A percentile compares a stretch with the other conserved stretches of the same genome.
These are phyloP conservation scores for Saccharomyces jurei DNA, from an alignment of 805 yeast genomes.

Conservation along the genomic window DNA sequence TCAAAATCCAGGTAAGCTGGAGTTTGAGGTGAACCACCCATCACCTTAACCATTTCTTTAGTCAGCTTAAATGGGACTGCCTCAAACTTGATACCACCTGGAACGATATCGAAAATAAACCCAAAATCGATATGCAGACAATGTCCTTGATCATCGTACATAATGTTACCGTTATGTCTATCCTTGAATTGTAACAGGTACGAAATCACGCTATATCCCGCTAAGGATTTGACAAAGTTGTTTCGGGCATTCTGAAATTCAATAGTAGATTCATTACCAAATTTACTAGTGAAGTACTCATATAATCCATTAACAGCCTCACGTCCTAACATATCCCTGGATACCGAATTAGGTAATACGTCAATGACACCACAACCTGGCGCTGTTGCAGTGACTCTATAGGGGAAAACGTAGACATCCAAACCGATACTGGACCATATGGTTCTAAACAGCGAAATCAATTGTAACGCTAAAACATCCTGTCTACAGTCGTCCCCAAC, in stretches of 20 bases:
- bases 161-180: conserved; percentile 95
- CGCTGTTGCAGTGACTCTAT: conserved; percentile 95
- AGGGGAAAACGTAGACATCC: conserved; percentile 86
- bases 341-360: conserved; percentile 88
- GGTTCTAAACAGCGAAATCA: conserved; percentile 83
- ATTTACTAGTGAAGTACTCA: conserved; percentile 84
- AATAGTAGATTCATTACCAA: conserved; percentile 87
- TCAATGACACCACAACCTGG: conserved; percentile 99
- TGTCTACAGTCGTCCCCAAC: conserved; percentile 99
- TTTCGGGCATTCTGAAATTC: conserved; percentile 88
- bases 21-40: conserved; percentile 84
- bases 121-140: conserved; percentile 96
- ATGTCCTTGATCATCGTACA: conserved; percentile 94
- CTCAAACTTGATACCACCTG: conserved; percentile 97
- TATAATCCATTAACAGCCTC: conserved; percentile 96
- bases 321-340: conserved; percentile 97
- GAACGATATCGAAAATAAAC: conserved; percentile 95
- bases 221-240: conserved; percentile 86
- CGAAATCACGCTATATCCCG: conserved; percentile 89
- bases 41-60: conserved; percentile 88
- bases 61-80: conserved; percentile 97
- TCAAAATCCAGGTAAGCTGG: conserved; percentile 92
- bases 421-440: conserved; percentile 85
- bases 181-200: conserved; percentile 90
- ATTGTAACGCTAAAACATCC: conserved; percentile 87